Conservation (phyloP, 83 land plant genomes). For the Isoetes engelmannii region DNA sequence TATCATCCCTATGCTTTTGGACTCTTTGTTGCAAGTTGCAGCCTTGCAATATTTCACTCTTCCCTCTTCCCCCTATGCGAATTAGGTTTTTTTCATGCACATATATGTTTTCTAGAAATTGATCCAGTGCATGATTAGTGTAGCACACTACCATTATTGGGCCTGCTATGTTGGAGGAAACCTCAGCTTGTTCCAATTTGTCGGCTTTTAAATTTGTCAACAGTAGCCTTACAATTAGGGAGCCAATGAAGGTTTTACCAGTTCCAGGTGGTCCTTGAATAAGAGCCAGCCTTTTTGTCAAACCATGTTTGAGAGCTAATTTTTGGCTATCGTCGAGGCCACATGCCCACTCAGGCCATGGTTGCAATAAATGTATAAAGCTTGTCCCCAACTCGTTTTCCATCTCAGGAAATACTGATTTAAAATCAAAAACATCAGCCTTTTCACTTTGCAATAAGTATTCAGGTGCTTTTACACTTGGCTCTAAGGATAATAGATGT, state of each 20-base stretch:
- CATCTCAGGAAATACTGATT: conserved; percentile 18
- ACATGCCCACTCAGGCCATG: conserved; percentile 21
- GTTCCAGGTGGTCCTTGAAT: conserved; percentile 30
- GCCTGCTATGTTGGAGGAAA: background rate
- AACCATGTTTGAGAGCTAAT: conserved; percentile 11
- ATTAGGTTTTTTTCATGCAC: background rate
- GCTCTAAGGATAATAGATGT: conserved; percentile 14
- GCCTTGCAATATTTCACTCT: conserved; percentile 5
- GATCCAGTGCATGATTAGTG: conserved; percentile 30
- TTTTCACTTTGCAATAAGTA: conserved; percentile 11
- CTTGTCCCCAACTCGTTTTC: conserved; percentile 14
- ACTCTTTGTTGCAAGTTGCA: background rate
- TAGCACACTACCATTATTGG: conserved; percentile 20
- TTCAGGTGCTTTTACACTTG: conserved; percentile 9
- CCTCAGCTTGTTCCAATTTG: background rate
- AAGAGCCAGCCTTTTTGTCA: conserved; percentile 17
- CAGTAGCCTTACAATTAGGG: conserved; percentile 7
- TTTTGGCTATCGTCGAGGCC: conserved; percentile 13
- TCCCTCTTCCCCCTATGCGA: conserved; percentile 11
- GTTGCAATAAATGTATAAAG: conserved; percentile 2
- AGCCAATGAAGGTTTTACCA: conserved; percentile 20
- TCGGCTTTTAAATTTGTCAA: conserved; percentile 16
- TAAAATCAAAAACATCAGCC: conserved; percentile 7
- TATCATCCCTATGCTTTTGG: background rate
- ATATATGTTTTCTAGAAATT: conserved; percentile 17